Conservation (phyloP, 192 early-diverging fungal genomes). For the Coemansia sp. region DNA sequence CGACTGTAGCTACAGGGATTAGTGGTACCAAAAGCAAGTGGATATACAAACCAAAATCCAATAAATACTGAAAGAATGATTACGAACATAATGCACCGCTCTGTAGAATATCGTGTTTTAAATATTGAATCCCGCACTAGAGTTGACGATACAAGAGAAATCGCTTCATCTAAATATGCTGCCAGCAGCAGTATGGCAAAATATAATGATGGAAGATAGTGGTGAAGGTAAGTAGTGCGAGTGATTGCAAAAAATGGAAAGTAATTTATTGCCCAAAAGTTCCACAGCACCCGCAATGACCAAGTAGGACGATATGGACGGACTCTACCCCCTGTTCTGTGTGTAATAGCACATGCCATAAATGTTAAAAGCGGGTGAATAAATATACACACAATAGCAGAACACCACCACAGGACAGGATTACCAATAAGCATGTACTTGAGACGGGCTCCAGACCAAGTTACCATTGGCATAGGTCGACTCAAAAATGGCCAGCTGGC, state of each 20-base stretch:
- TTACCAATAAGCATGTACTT: slow-evolving; percentile 92
- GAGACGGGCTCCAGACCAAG: slow-evolving; percentile 68
- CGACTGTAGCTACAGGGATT: slow-evolving; percentile 13
- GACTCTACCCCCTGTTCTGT: slow-evolving; percentile 14
- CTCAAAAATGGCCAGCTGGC: slow-evolving; percentile 79
- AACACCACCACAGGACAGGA: slow-evolving; percentile 83
- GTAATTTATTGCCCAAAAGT: slow-evolving; percentile 65
- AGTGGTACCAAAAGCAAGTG: slow-evolving; percentile 25
- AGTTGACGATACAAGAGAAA: neutral
- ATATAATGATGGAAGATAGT: slow-evolving; percentile 70
- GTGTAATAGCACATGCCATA: slow-evolving; percentile 4
- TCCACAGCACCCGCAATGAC: slow-evolving; percentile 21
- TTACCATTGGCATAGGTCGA: slow-evolving; percentile 82
- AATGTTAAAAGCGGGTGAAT: slow-evolving; percentile 19
- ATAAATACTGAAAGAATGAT: neutral
- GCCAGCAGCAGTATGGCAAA: slow-evolving; percentile 61
- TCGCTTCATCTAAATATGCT: slow-evolving; percentile 9
- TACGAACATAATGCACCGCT: neutral
- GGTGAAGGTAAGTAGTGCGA: slow-evolving; percentile 71
- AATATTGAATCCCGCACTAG: neutral
- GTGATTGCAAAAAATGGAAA: slow-evolving; percentile 67
- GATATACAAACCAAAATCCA: slow-evolving; percentile 11
- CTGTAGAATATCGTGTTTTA: neutral
- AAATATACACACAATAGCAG: slow-evolving; percentile 34
- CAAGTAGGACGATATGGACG: neutral